Evolutionary conservation across 116 monocot genomes (phyloP), one percentile per base, ranked within the genome.

Genomic region (Papilionanthe hybrid): DNA sequence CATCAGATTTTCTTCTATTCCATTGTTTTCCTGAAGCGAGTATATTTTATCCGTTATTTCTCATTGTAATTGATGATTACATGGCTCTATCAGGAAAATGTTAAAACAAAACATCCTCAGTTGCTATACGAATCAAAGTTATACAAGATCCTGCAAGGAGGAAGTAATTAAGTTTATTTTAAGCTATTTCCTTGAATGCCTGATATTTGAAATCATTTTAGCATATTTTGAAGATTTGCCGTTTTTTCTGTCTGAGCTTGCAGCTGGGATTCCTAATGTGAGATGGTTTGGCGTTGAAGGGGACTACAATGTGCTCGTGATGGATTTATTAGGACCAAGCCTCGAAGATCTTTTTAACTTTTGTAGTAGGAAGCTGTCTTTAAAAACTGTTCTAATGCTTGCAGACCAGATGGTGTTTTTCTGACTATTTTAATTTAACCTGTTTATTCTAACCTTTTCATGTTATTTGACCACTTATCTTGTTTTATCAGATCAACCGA

Each of bases 251-350:
- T 17, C 71, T 71, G 17, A 71, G 37, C 29, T 78, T 42, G 55
- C 85, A 96, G 96, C 93, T 83, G 96, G 96, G 75, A 91, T 96
- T 79, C 89, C 93, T 57, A 91, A 93, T 82, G 84, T 91, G 3
- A 93, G 86, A 85, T 96, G 92, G 91, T 96, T 93, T 89, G 96
- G 96, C 49, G 91, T 96, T 75, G 96, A 96, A 85, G 93, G 96
- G 22, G 96, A 91, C 76, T 93, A 96, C 67, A 96, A 96, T 86
- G 93, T 93, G 45, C 91, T 96, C 45, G 95, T 96, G 71, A 96
- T 96, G 90, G 96, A 96, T 85, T 84, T 96, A 55, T 74, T 96
- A 42, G 96, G 96, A 43, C 92, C 96, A 67, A 96, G 96, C 81
- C 93, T 96, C 78, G 96, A 96, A 82, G 93, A 96, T 81, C 91